Evolutionary conservation across 441 rosid genomes (phyloP), one percentile per base, ranked within the genome.

Genomic region (Rhodomyrtus psidioides): DNA sequence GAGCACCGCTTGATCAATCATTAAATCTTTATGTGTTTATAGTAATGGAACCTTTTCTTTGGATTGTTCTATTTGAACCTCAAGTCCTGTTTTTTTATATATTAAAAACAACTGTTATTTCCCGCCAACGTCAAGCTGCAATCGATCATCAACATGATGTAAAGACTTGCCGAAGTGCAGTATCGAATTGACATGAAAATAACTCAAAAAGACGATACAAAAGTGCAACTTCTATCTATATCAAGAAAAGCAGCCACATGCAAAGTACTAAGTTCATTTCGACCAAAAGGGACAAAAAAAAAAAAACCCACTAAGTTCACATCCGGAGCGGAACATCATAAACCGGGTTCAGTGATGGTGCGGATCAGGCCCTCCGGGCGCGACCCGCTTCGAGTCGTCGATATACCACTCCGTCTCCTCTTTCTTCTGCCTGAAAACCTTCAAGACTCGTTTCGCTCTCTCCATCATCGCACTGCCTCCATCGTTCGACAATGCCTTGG

Each of bases 301-400:
- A 46, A 51, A 51, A 12, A 51, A 51, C 3, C 15, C 53, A 12
- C 53, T 12, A 16, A 9, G 23, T 53, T 21, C 26, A 34, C 42
- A 28, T 53, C 34, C n/a, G 7, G 28, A 21, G 81, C 6, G 51
- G 81, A 51, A 44, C 85, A 3, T 55, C 44, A 39, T 26, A 28
- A 17, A 74, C 27, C 2, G n/a, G 28, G 74, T 24, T 62, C 30
- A 84, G 51, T 84, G 86, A 5, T 84, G 86, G 46, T 85, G 74
- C 28, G 96, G 95, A 88, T 95, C 96, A 44, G 96, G 98, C 58
- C 98, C 97, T 23, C 98, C 98, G 8, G 98, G 98, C 81, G 96
- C 94, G 0, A 89, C 65, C 84, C 98, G 87, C 56, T 86, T 88
- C 55, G 94, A 84, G 49, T 89, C n/a, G n/a, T n/a, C 91, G 10